Evolutionary conservation across 2,329 filamentous ascomycete species (phyloP).

Genomic region (Aspergillus hiratsukae): DNA sequence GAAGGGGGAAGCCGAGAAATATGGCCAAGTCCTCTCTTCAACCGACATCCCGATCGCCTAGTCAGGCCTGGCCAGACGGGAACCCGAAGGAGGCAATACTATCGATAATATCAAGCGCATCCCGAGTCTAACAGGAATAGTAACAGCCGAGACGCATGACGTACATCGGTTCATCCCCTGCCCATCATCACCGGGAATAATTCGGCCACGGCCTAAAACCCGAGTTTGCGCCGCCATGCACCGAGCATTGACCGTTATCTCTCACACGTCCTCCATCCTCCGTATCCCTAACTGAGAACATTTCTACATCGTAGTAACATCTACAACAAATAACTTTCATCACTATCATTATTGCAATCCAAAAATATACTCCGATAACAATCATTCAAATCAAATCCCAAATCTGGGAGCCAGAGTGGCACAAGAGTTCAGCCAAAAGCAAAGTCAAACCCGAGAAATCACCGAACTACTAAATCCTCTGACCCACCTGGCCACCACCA

Average conservation of each 20-base stretch:
- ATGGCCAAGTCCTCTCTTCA: background rate
- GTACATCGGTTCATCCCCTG: background rate
- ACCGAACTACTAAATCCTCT: background rate
- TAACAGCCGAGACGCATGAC: no score
- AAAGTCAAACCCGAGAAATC: background rate
- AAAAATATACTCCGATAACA: no score
- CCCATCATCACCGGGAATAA: background rate
- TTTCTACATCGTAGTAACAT: no score
- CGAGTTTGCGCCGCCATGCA: background rate
- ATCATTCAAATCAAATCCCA: no score
- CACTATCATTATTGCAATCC: no score
- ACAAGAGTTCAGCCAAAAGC: background rate
- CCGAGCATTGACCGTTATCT: background rate
- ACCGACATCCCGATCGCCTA: background rate
- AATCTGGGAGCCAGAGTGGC: no score
- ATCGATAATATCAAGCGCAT: background rate
- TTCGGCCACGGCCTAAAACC: background rate
- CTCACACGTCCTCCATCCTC: no score
- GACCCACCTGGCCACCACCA: conserved; percentile 1
- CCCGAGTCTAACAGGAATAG: background rate
- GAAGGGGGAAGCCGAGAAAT: no score
- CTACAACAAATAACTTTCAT: no score
- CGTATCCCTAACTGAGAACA: no score
- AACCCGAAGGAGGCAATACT: background rate
- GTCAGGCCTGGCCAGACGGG: background rate